Evolutionary conservation across 768 basidiomycete species (phyloP).

Genomic region (Polyporus arcularius): DNA sequence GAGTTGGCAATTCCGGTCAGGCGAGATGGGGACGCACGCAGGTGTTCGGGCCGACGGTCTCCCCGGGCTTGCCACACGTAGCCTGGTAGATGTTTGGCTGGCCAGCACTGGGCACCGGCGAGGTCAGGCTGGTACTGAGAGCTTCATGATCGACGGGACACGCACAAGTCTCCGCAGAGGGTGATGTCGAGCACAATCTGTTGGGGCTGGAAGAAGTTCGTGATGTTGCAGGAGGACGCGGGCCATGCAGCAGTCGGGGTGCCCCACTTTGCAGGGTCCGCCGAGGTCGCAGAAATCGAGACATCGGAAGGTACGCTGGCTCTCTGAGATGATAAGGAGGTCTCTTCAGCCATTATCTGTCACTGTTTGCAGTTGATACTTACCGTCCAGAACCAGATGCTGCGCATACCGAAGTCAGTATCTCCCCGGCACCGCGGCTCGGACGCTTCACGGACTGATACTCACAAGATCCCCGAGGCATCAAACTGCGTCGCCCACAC

Average conservation of each 20-base stretch:
- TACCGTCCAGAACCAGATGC: constrained; percentile 54
- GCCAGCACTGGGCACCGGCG: constrained; percentile 47
- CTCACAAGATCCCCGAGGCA: constrained; percentile 48
- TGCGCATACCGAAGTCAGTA: constrained; percentile 13
- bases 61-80: constrained; percentile 39
- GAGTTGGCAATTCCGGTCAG: not conserved
- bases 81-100: constrained; percentile 42
- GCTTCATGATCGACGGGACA: constrained; percentile 4
- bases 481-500: constrained; percentile 73
- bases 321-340: constrained; percentile 29
- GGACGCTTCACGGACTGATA: not conserved
- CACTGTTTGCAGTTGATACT: constrained; percentile 4
- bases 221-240: constrained; percentile 41
- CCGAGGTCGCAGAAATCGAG: constrained; percentile 31
- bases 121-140: not conserved
- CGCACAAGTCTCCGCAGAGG: constrained; percentile 53
- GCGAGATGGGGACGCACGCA: constrained; percentile 15
- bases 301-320: constrained; percentile 38
- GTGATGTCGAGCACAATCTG: constrained; percentile 58
- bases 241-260: constrained; percentile 46
- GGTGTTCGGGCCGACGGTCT: constrained; percentile 36
- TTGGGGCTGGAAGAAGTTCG: constrained; percentile 47
- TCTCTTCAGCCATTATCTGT: not conserved
- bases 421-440: not conserved
- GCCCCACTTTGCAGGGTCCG: constrained; percentile 45